Evolutionary conservation across 768 basidiomycete genomes (phyloP).

Genomic region (Rickenella mellea): DNA sequence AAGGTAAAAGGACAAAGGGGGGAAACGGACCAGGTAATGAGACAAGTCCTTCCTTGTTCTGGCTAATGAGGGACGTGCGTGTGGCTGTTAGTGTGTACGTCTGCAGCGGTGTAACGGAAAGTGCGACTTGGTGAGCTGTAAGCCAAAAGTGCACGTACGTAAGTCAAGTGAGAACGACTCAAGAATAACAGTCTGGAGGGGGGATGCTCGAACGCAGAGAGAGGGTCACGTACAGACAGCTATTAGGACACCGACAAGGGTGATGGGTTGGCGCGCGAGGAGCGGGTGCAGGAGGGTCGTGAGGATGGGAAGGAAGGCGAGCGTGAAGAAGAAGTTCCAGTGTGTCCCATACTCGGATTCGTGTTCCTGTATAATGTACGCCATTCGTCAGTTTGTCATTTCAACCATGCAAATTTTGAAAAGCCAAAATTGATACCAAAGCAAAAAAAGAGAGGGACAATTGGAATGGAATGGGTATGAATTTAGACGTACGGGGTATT

Average conservation of each 20-base stretch:
- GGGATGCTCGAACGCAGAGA: too few relatives aligned
- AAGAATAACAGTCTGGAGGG: too few relatives aligned
- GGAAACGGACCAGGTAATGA: conserved; percentile 52
- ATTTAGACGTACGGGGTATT: conserved; percentile 72
- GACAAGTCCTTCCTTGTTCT: conserved; percentile 89
- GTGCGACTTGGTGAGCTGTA: conserved; percentile 63
- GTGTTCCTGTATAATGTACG: conserved; percentile 92
- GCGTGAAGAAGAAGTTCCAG: conserved; percentile 98
- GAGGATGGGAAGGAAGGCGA: conserved; percentile 69
- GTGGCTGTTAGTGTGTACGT: conserved; percentile 56
- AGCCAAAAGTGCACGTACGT: background rate
- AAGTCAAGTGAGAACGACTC: background rate
- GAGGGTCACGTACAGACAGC: conserved; percentile 38
- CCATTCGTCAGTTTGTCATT: too few relatives aligned
- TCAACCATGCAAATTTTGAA: background rate
- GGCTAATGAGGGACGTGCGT: conserved; percentile 53
- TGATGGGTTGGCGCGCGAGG: conserved; percentile 45
- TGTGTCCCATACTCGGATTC: conserved; percentile 93
- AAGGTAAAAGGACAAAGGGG: background rate
- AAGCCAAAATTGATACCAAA: too few relatives aligned
- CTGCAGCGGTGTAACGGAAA: conserved; percentile 49
- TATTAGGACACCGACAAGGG: conserved; percentile 51
- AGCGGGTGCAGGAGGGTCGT: conserved; percentile 64
- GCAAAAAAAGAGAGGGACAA: conserved; percentile 1
- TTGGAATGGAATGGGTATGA: background rate